Conservation (phyloP, 495 filamentous ascomycete genomes). For the Coniosporium apollinis region DNA sequence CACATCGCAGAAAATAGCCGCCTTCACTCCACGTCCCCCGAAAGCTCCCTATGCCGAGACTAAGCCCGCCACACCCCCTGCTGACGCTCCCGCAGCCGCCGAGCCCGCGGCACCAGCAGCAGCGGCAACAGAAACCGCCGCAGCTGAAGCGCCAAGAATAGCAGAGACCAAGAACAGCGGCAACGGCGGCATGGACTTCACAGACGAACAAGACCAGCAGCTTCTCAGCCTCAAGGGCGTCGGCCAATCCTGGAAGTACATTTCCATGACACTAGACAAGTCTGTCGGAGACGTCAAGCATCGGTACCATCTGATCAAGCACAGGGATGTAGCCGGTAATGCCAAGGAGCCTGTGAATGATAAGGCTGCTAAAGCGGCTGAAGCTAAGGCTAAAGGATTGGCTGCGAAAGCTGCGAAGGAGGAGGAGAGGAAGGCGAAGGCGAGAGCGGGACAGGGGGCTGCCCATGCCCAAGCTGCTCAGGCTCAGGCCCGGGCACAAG, state of each 20-base stretch:
- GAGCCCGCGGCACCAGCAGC: neutral
- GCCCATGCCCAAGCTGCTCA: no score
- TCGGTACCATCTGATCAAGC: constrained; percentile 13
- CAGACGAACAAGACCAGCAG: constrained; percentile 9
- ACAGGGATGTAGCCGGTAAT: constrained; percentile 9
- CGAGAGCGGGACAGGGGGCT: no score
- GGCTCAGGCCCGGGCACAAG: no score
- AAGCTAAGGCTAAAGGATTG: no score
- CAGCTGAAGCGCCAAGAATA: neutral
- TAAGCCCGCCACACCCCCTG: no score
- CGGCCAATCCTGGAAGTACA: constrained; percentile 7
- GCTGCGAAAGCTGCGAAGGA: no score
- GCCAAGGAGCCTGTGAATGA: neutral
- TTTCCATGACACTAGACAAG: constrained; percentile 8
- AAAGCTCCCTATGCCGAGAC: no score
- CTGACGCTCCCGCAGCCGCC: neutral
- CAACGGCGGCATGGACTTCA: constrained; percentile 3
- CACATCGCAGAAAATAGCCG: no score
- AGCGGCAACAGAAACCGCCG: neutral
- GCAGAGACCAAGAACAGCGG: neutral
- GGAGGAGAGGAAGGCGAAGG: no score
- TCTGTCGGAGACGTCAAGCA: constrained; percentile 1
- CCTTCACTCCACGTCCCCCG: no score
- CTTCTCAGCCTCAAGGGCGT: constrained; percentile 11
- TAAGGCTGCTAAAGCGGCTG: neutral